A percentile compares a stretch with the other conserved stretches of the same genome.
Conservation (phyloP, 169 alveolate genomes). For the Eimeria mitis region DNA sequence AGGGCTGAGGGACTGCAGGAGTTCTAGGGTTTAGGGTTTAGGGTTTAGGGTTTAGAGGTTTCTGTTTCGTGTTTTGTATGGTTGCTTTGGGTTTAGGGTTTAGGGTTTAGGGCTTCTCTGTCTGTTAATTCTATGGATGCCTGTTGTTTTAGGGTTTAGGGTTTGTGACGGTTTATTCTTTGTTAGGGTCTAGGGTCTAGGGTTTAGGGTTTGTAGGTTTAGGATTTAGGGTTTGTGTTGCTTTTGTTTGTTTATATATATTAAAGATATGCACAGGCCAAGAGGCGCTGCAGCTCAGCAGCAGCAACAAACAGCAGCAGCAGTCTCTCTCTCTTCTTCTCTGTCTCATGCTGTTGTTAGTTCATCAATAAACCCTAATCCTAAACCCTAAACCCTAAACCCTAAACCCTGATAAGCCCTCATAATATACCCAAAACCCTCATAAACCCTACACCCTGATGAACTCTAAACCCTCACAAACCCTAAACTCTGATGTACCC, state of each 20-base stretch:
- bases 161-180: not conserved
- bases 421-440: not conserved
- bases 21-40: not conserved
- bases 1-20: not conserved
- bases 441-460: not conserved
- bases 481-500: constrained; percentile 13
- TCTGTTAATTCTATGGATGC: not conserved
- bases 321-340: not conserved
- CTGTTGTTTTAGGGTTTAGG: constrained; percentile 9
- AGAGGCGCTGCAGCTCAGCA: not conserved
- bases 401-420: not conserved
- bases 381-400: not conserved
- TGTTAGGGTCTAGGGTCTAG: not conserved
- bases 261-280: not conserved
- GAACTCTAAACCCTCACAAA: not conserved
- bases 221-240: not conserved
- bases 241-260: not conserved
- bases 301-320: not conserved
- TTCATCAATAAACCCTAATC: not conserved
- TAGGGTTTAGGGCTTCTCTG: not conserved
- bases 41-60: not conserved
- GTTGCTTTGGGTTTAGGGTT: too few species aligned
- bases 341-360: constrained; percentile 12
- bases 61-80: not conserved
- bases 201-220: not conserved